Evolutionary conservation across 2,329 filamentous ascomycete genomes (phyloP), one percentile per base, ranked within the genome.

Genomic region (Xylariaceae sp.): DNA sequence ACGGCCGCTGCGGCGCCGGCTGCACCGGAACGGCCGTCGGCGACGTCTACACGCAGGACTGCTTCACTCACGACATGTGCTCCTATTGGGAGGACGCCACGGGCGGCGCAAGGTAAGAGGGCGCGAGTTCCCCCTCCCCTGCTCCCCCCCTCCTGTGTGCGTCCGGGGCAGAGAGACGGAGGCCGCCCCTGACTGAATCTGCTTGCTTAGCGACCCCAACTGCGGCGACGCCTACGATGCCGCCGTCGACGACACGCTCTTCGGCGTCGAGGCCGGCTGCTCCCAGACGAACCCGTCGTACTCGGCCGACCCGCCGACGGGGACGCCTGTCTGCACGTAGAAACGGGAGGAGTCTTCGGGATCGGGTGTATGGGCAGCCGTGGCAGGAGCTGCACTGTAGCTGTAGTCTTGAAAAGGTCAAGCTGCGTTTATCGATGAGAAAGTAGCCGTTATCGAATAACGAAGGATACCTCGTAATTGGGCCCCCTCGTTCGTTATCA

Each of bases 1-100:
- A 68, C 33, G 66, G 66, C 2, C 56, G 66, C 19, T 70, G 67
- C 21, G 67, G 67, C 17, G 62, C 59, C 8, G 66, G 64, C 0
- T 70, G 67, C 31, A 55, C 47, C 1, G 66, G 67, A 5, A 30
- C 50, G 4, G 54, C 63, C 2, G 2, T 70, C 6, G 67, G 67
- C 3, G 67, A 68, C 21, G 63, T 52, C 4, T 70, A 70, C 36
- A 69, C 66, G 0, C 67, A 68, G 39, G 63, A 70, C 31, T 70
- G 67, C 44, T 70, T 65, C 42, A 63, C 60, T 0, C 67, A 70
- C 34, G 67, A 70, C 31, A 60, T 70, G 10, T 71, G 67, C 46
- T 68, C 64, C 4, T 70, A 64, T 41, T 70, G 70, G 38, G 61
- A 70, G 19, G 62, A 61, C 32, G 64, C 67, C 2, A 61, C 52